Percentiles rank a stretch among this genome's conserved stretches.
phyloP scores from a whole-genome alignment of 2,329 filamentous ascomycete species.

The Zymoseptoria passerinii region DNA sequence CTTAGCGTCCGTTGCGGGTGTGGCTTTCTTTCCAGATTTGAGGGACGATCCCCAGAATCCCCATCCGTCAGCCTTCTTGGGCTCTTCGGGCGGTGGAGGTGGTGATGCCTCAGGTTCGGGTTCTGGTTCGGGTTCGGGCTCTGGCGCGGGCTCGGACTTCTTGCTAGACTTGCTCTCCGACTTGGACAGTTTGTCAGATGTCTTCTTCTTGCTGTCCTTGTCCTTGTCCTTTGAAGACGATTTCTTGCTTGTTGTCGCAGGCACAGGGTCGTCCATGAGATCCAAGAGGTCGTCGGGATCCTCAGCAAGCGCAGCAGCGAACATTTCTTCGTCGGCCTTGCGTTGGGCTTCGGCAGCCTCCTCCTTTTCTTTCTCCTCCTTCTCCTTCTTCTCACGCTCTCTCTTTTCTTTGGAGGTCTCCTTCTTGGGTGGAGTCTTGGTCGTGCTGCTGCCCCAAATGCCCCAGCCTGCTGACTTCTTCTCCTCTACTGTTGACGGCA shows the following conservation, averaged over 20 bases:
- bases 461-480: conserved; percentile 31
- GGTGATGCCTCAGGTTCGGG: conserved; percentile 3
- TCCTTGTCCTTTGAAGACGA: conserved; percentile 22
- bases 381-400: conserved; percentile 35
- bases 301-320: conserved; percentile 30
- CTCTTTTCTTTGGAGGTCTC: conserved; percentile 27
- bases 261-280: conserved; percentile 21
- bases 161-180: conserved; percentile 25
- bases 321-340: conserved; percentile 29
- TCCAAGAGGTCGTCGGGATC: conserved; percentile 29
- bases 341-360: conserved; percentile 29
- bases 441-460: conserved; percentile 31
- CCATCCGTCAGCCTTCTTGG: conserved; percentile 31
- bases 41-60: conserved; percentile 39
- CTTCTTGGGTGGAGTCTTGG: conserved; percentile 21
- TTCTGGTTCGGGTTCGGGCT: conserved; percentile 9
- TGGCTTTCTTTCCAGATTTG: conserved; percentile 37
- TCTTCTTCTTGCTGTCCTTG: conserved; percentile 21
- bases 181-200: conserved; percentile 17
- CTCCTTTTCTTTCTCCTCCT: conserved; percentile 37
- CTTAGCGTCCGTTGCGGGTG: conserved; percentile 22
- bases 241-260: conserved; percentile 16
- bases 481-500: conserved; percentile 30
- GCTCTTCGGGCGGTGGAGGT: conserved; percentile 12
- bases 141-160: conserved; percentile 22